Evolutionary conservation across 805 yeast genomes (phyloP).

Genomic region (Lipomyces anomalus): DNA sequence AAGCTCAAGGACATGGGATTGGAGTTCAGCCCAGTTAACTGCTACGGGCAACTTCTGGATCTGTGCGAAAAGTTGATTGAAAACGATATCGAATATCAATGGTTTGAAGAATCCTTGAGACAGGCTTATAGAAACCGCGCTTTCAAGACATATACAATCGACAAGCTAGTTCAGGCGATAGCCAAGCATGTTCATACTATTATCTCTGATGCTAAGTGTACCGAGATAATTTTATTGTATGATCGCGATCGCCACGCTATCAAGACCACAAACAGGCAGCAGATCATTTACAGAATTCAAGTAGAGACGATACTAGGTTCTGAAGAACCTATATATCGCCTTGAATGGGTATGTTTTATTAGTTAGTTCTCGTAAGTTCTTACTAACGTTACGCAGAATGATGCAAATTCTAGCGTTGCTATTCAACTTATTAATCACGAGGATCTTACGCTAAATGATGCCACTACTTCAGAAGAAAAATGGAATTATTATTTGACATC

Average conservation of each 20-base stretch:
- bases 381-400: constrained; percentile 32
- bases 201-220: constrained; percentile 69
- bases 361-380: neutral
- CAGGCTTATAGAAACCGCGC: constrained; percentile 94
- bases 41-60: constrained; percentile 67
- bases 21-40: constrained; percentile 42
- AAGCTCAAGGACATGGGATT: constrained; percentile 79
- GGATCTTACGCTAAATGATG: constrained; percentile 76
- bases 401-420: constrained; percentile 45
- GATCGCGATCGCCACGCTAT: constrained; percentile 68
- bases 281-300: constrained; percentile 83
- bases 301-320: constrained; percentile 73
- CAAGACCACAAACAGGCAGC: constrained; percentile 72
- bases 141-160: constrained; percentile 85
- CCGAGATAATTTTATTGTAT: constrained; percentile 73
- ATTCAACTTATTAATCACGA: constrained; percentile 83
- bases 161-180: constrained; percentile 78
- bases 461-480: constrained; percentile 62
- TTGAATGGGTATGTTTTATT: constrained; percentile 45
- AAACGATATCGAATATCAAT: constrained; percentile 86
- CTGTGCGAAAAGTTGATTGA: constrained; percentile 74
- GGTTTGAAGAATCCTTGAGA: constrained; percentile 92
- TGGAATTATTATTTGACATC: constrained; percentile 94
- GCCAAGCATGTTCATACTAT: constrained; percentile 84
- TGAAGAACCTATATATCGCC: constrained; percentile 90